These are phyloP conservation scores for Murraya koenigii DNA, from an alignment of 345 rosid species.

Conservation along the genomic window DNA sequence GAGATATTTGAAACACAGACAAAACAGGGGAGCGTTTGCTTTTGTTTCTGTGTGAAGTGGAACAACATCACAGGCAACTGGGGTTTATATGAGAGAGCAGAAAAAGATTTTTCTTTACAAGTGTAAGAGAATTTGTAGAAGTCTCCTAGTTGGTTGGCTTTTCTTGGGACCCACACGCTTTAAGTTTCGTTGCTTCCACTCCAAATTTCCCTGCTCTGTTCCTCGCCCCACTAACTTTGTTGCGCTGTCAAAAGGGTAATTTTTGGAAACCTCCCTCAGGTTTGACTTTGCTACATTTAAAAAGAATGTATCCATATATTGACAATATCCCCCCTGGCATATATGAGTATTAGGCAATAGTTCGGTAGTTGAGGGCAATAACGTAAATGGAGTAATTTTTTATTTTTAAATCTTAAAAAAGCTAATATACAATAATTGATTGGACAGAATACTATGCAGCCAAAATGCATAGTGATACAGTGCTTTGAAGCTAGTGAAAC, in stretches of 20 bases:
- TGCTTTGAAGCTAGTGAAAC: too few species aligned
- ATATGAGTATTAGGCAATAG: too few species aligned
- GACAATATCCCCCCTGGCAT: too few species aligned
- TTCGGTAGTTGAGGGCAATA: too few species aligned
- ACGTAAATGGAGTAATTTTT: too few species aligned
- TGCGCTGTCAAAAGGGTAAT: background rate
- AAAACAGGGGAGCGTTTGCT: slow-evolving; percentile 10
- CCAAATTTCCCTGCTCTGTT: slow-evolving; percentile 15
- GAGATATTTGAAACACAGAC: background rate
- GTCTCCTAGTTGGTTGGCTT: slow-evolving; percentile 31
- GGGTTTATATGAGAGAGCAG: slow-evolving; percentile 19
- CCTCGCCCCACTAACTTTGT: background rate
- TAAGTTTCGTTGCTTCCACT: slow-evolving; percentile 39
- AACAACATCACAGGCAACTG: slow-evolving; percentile 2
- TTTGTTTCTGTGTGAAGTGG: background rate
- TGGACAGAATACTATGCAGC: too few species aligned
- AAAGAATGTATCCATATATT: too few species aligned
- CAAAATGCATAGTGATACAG: too few species aligned
- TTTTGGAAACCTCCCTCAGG: too few species aligned
- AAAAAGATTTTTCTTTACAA: slow-evolving; percentile 18
- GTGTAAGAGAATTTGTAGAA: slow-evolving; percentile 15
- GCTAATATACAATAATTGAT: too few species aligned
- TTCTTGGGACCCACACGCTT: slow-evolving; percentile 38
- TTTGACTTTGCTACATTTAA: too few species aligned
- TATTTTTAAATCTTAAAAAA: too few species aligned